Conservation (phyloP, 108 stramenopile genomes). For the Cyclotella distinguenda region DNA sequence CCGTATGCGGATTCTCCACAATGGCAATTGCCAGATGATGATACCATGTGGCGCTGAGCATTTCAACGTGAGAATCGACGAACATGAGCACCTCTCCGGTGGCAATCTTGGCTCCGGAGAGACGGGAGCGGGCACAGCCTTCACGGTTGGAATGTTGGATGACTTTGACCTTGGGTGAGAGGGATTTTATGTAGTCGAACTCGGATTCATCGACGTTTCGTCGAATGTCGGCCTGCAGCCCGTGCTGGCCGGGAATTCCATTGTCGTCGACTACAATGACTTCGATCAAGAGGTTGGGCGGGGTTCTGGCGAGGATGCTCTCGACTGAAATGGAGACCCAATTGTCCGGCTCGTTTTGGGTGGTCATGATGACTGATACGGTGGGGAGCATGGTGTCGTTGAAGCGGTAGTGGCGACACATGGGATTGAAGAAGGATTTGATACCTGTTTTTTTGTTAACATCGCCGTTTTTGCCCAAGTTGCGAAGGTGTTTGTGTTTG, state of each 20-base stretch:
- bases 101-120: conserved; percentile 36
- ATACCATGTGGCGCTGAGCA: conserved; percentile 46
- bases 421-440: conserved; percentile 47
- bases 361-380: conserved; percentile 46
- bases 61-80: conserved; percentile 54
- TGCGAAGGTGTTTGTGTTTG: conserved; percentile 26
- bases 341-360: conserved; percentile 45
- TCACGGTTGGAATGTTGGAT: conserved; percentile 42
- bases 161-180: conserved; percentile 47
- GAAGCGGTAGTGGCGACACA: conserved; percentile 52
- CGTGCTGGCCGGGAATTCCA: conserved; percentile 41
- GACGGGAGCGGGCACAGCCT: conserved; percentile 52
- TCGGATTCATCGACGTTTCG: conserved; percentile 41
- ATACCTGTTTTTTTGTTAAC: conserved; percentile 34
- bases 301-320: conserved; percentile 48
- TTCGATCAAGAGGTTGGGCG: conserved; percentile 40
- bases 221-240: conserved; percentile 31
- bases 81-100: conserved; percentile 50
- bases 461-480: conserved; percentile 19
- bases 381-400: conserved; percentile 35
- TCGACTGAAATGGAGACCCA: conserved; percentile 44
- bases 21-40: conserved; percentile 48
- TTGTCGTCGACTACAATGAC: conserved; percentile 57
- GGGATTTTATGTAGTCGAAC: conserved; percentile 27
- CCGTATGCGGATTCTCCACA: conserved; percentile 52